Evolutionary conservation across 805 yeast genomes (phyloP), one percentile per base, ranked within the genome.

Genomic region (Scheffersomyces ergatensis): DNA sequence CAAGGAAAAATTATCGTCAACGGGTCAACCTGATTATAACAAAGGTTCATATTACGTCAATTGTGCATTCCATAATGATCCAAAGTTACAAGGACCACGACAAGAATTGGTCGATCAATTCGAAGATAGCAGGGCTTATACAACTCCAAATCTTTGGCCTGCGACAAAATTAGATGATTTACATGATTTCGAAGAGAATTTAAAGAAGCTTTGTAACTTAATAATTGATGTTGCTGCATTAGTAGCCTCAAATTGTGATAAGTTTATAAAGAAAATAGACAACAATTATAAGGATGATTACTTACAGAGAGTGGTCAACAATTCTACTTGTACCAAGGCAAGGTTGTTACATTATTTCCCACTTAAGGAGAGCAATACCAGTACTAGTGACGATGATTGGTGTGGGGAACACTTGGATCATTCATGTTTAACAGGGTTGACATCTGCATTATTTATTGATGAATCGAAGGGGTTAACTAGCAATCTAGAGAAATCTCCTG

Each of bases 321-420:
- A 63, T 12, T 75, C 82, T 9, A 75, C 78, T 24, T 72, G 80
- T 25, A 68, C 84, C 3, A 78, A 80, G 49, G 84, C 84, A 1
- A 58, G 85, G 24, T 56, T 80, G 26, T 56, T 80, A 33, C 83
- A 80, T 47, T 80, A 80, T 49, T 78, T 62, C 44, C 77, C 82
- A 1, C 39, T 49, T 3, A 37, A 44, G 3, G 40, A 36, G 6
- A 27, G 35, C 1, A 21, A 37, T 6, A 34, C 39, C 0, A 25
- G 8, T 2, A 46, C 42, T 1, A 42, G 35, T 7, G 61, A 57
- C 12, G 67, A 58, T 39, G 69, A 67, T 32, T 80, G 85, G 85
- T 80, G 85, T 54, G 83, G 83, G 0, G 81, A 77, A 48, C 85
- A 80, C 51, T 47, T 70, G 32, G 85, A 80, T 53, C 84, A 79